A percentile compares a stretch with the other conserved stretches of the same genome.
phyloP scores from a whole-genome alignment of 2,329 filamentous ascomycete genomes.

The Talaromyces sp. region DNA sequence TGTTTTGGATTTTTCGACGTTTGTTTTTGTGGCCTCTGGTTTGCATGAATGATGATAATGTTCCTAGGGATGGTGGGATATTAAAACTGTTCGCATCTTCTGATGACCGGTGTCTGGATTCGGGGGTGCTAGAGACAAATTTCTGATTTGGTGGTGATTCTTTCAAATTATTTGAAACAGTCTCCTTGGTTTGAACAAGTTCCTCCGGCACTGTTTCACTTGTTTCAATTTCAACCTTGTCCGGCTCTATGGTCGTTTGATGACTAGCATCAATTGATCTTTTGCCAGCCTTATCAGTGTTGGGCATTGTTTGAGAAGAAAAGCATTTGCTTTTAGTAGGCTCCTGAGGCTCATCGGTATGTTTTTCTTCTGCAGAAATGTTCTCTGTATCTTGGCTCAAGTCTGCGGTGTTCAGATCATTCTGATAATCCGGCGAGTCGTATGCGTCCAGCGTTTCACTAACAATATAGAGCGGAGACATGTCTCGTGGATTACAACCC shows the following conservation, averaged over 20 bases:
- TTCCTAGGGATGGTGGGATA: constrained; percentile 32
- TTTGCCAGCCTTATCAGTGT: not conserved
- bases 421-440: not conserved
- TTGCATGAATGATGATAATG: constrained; percentile 50
- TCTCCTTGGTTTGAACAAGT: no score
- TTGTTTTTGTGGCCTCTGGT: constrained; percentile 34
- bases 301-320: not conserved
- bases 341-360: not conserved
- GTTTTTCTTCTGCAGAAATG: not conserved
- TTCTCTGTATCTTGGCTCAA: not conserved
- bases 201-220: not conserved
- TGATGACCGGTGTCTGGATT: not conserved
- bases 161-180: not conserved
- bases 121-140: not conserved
- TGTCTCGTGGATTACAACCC: not conserved
- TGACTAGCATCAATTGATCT: not conserved
- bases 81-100: not conserved
- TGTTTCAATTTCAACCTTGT: not conserved
- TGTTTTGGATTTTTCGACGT: constrained; percentile 20
- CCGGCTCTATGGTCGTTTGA: not conserved
- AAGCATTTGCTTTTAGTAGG: not conserved
- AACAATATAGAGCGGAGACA: constrained; percentile 8
- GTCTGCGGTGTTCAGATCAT: not conserved
- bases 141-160: not conserved
- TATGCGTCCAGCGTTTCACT: not conserved